phyloP scores from a whole-genome alignment of 2,329 filamentous ascomycete species.

The Dothiorella sarmentorum region DNA sequence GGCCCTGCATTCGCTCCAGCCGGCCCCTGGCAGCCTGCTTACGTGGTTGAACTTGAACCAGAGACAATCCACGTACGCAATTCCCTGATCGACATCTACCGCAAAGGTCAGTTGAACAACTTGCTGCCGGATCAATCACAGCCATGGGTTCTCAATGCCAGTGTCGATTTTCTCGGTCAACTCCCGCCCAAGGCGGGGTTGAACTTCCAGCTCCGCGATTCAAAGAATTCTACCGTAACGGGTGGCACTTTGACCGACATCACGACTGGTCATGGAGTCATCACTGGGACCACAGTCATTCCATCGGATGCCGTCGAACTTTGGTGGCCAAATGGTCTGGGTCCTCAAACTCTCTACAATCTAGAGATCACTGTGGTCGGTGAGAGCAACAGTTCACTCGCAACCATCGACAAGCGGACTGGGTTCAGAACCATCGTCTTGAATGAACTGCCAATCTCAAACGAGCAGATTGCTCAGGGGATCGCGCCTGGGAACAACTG shows the following conservation, averaged over 20 bases:
- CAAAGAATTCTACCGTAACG: conserved; percentile 39
- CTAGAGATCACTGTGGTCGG: conserved; percentile 49
- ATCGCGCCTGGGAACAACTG: conserved; percentile 58
- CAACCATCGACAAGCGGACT: conserved; percentile 51
- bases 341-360: conserved; percentile 57
- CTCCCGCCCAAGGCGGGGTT: conserved; percentile 45
- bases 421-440: conserved; percentile 62
- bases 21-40: conserved; percentile 61
- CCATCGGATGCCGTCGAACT: conserved; percentile 47
- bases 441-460: conserved; percentile 54
- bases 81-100: conserved; percentile 57
- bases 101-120: conserved; percentile 57
- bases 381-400: conserved; percentile 36
- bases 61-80: conserved; percentile 50
- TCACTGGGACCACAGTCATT: conserved; percentile 50
- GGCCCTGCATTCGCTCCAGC: conserved; percentile 59
- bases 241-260: conserved; percentile 41
- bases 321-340: conserved; percentile 61
- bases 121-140: conserved; percentile 54
- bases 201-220: conserved; percentile 47
- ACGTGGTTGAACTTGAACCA: conserved; percentile 50
- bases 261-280: conserved; percentile 37
- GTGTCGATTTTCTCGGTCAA: conserved; percentile 54
- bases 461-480: conserved; percentile 51
- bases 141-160: conserved; percentile 61